Conservation (phyloP, 208 protist species). For the Borovskyia barvae region DNA sequence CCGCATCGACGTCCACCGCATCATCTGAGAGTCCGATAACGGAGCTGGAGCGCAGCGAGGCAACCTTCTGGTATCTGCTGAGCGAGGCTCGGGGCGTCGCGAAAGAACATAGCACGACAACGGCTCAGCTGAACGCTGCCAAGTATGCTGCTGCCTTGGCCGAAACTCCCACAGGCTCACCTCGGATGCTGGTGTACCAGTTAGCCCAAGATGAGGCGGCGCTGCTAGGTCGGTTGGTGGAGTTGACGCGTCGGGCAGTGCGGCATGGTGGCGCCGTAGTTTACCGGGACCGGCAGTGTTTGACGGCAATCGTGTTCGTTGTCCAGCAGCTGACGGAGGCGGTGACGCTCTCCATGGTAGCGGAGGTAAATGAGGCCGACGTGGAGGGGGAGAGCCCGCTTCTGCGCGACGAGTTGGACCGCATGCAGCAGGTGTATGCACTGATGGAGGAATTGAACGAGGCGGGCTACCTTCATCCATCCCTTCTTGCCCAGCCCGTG, state of each 20-base stretch:
- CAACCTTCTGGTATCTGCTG: slow-evolving; percentile 61
- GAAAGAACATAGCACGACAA: slow-evolving; percentile 41
- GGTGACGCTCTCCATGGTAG: slow-evolving; percentile 46
- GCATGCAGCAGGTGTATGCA: slow-evolving; percentile 51
- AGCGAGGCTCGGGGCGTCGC: slow-evolving; percentile 33
- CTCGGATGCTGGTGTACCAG: slow-evolving; percentile 59
- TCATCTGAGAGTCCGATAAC: slow-evolving; percentile 13
- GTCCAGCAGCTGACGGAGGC: slow-evolving; percentile 54
- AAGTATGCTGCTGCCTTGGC: slow-evolving; percentile 15
- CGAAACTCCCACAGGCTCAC: slow-evolving; percentile 3
- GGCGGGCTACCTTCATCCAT: slow-evolving; percentile 52
- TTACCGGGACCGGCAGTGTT: slow-evolving; percentile 35
- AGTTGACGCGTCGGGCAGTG: slow-evolving; percentile 29
- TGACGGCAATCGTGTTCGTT: slow-evolving; percentile 47
- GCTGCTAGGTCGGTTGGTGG: slow-evolving; percentile 35
- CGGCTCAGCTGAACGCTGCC: slow-evolving; percentile 44
- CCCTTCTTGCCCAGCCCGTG: slow-evolving; percentile 40
- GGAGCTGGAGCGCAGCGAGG: slow-evolving; percentile 41
- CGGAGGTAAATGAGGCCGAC: slow-evolving; percentile 1
- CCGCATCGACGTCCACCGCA: neutral
- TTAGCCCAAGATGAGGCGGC: slow-evolving; percentile 60
- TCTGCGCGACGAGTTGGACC: slow-evolving; percentile 19
- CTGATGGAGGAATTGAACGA: slow-evolving; percentile 59
- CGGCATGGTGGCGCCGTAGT: slow-evolving; percentile 52
- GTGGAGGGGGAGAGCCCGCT: slow-evolving; percentile 18